Evolutionary conservation across 805 yeast species (phyloP), one percentile per base, ranked within the genome.

Genomic region (Yamadazyma insecticola): DNA sequence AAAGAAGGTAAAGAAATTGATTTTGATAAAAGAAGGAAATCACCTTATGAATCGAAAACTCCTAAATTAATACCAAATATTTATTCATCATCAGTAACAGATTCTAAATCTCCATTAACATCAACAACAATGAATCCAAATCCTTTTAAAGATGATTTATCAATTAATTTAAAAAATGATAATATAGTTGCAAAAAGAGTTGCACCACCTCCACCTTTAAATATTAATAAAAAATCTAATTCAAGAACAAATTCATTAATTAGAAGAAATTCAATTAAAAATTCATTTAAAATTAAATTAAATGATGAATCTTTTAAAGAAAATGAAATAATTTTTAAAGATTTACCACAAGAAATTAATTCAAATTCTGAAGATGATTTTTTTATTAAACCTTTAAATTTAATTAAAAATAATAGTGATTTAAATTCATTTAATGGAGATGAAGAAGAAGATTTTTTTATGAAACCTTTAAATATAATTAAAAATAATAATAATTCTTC

Each of bases 21-120:
- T 53, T 86, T 86, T 49, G 92, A 86, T 45, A 76, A 81, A 44
- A 67, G 87, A 30, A 60, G 95, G 26, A 76, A 75, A 27, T 80
- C 95, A 1, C 94, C 95, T 1, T 83, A 73, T 47, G 76, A 63
- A 13, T 50, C 60, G 13, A 59, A 60, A 29, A 57, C 69, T 2
- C 70, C 78, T 1, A 72, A 55, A 34, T 37, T 51, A 22, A 54
- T 57, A 27, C 57, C 60, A 9, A 58, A 55, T 33, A 60, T 59
- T 13, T 55, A 55, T 32, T 53, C 60, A 1, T 56, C 62, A 5
- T 57, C 65, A 4, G 56, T 53, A 10, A 41, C 43, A 3, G 53
- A 48, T 44, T 25, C 48, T 16, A 41, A 47, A 22, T 63, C 69
- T 0, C 67, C 68, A 1, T 48, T 43, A 0, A 47, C 57, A 1